A percentile compares a stretch with the other conserved stretches of the same genome.
These are phyloP conservation scores for Trichoderma erinaceum DNA, from an alignment of 495 filamentous ascomycete species.

Conservation along the genomic window DNA sequence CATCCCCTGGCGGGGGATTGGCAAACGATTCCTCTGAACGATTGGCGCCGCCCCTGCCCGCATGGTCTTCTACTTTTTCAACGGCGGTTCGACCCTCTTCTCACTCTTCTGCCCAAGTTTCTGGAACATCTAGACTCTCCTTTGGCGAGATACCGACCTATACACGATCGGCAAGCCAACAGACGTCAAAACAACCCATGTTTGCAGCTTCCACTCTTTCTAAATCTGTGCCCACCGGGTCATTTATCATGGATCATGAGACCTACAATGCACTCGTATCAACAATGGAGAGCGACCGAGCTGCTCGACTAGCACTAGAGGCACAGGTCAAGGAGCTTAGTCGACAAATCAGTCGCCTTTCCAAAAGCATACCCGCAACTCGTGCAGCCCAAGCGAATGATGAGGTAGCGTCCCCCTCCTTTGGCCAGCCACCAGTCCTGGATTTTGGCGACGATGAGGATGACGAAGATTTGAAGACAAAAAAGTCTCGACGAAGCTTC, in stretches of 20 bases:
- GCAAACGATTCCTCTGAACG: slow-evolving; percentile 23
- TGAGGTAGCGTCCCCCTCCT: slow-evolving; percentile 20
- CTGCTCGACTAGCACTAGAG: slow-evolving; percentile 45
- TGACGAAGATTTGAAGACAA: slow-evolving; percentile 21
- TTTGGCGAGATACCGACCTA: slow-evolving; percentile 36
- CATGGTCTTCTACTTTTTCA: slow-evolving; percentile 21
- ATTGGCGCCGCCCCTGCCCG: slow-evolving; percentile 11
- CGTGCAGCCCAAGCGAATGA: slow-evolving; percentile 17
- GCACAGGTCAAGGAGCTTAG: slow-evolving; percentile 42
- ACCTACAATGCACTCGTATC: slow-evolving; percentile 31
- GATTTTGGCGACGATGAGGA: slow-evolving; percentile 32
- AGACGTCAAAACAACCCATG: slow-evolving; percentile 25
- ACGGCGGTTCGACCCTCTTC: slow-evolving; percentile 26
- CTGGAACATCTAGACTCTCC: slow-evolving; percentile 25
- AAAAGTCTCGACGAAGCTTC: not conserved
- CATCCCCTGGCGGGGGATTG: slow-evolving; percentile 32
- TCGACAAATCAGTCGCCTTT: slow-evolving; percentile 35
- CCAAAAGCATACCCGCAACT: slow-evolving; percentile 25
- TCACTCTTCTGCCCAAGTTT: slow-evolving; percentile 20
- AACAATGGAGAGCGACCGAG: slow-evolving; percentile 45
- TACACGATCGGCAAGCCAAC: slow-evolving; percentile 29
- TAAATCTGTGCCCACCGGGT: slow-evolving; percentile 24
- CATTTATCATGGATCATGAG: slow-evolving; percentile 28
- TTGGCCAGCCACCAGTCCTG: slow-evolving; percentile 29
- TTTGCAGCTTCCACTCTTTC: slow-evolving; percentile 35